phyloP scores from a whole-genome alignment of 345 rosid species.

The Populus tremula region DNA sequence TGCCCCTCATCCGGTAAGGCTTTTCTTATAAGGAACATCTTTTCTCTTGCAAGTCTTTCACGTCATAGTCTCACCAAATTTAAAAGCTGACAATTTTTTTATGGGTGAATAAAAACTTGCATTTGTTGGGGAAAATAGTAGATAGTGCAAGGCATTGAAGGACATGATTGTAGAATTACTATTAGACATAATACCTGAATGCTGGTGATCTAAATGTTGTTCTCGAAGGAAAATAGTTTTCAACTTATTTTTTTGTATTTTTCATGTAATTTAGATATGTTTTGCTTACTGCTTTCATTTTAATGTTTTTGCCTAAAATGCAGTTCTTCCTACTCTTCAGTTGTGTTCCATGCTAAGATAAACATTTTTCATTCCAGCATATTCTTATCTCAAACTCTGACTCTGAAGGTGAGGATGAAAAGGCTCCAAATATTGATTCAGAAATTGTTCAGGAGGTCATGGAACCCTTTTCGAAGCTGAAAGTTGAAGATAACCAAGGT shows the following conservation, averaged over 20 bases:
- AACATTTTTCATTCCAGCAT: constrained; percentile 38
- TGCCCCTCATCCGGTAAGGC: constrained; percentile 29
- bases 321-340: background rate
- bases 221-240: background rate
- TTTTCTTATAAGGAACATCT: background rate
- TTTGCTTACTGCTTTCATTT: background rate
- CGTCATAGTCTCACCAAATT: background rate
- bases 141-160: background rate
- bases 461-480: constrained; percentile 54
- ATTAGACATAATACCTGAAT: too few relatives aligned
- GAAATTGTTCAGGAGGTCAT: constrained; percentile 35
- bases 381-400: constrained; percentile 46
- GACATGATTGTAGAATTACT: background rate
- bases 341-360: constrained; percentile 3
- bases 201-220: too few relatives aligned
- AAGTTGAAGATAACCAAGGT: constrained; percentile 49
- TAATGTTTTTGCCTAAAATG: background rate
- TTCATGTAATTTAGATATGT: background rate
- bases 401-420: constrained; percentile 54
- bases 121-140: background rate
- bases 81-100: background rate
- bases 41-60: background rate
- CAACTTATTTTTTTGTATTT: background rate
- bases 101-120: background rate
- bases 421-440: constrained; percentile 15